Conservation (phyloP, 192 early-diverging fungal species). For the Umbelopsis isabellina region DNA sequence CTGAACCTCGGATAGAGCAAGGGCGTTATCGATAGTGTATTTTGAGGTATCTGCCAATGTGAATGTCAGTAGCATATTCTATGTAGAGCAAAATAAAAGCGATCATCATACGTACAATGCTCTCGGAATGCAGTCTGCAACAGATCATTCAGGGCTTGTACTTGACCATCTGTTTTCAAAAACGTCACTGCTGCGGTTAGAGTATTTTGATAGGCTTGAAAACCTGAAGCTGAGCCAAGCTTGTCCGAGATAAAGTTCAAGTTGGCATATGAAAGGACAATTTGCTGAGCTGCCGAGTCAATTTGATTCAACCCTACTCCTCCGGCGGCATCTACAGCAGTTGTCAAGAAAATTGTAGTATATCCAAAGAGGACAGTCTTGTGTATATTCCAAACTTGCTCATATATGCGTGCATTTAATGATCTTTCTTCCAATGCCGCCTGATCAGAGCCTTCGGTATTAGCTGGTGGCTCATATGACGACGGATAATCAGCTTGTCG, state of each 20-base stretch:
- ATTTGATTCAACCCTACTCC: conserved; percentile 26
- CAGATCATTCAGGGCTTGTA: conserved; percentile 26
- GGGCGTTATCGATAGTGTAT: background rate
- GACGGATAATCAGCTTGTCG: background rate
- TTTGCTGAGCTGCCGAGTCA: conserved; percentile 28
- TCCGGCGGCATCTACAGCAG: conserved; percentile 35
- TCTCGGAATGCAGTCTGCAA: conserved; percentile 28
- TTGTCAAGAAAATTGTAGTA: conserved; percentile 50
- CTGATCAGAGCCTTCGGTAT: background rate
- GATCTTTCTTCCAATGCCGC: background rate
- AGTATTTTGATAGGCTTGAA: conserved; percentile 54
- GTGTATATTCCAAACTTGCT: conserved; percentile 47
- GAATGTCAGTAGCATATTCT: too few relatives aligned
- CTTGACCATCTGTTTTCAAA: conserved; percentile 34
- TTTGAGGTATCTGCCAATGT: background rate
- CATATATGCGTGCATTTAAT: background rate
- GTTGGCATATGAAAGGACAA: conserved; percentile 51
- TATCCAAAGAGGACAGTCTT: conserved; percentile 53
- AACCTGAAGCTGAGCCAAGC: conserved; percentile 43
- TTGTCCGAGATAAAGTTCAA: conserved; percentile 52
- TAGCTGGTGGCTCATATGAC: background rate
- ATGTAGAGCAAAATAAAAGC: background rate
- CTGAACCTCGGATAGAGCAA: conserved; percentile 30
- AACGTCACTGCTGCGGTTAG: conserved; percentile 47
- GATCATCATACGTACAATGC: conserved; percentile 19